Percentiles rank a stretch among this genome's conserved stretches.
These are phyloP conservation scores for Hanseniaspora sp. DNA, from an alignment of 1,139 yeast genomes.

Conservation along the genomic window DNA sequence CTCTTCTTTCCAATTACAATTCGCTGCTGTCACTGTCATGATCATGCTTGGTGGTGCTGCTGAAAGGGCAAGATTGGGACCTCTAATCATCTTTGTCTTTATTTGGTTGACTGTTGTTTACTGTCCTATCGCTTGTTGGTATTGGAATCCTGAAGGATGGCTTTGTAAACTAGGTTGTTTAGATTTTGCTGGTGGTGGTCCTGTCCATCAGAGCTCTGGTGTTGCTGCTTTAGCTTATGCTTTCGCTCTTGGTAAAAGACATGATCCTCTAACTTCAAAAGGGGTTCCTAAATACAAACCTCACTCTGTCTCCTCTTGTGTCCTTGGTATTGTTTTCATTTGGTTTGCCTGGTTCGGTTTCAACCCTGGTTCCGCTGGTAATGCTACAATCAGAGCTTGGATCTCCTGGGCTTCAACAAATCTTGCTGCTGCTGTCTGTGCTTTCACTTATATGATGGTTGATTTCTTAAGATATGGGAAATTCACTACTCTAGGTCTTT, in stretches of 20 bases:
- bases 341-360: conserved; percentile 99
- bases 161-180: conserved; percentile 66
- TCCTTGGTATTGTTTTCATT: conserved; percentile 83
- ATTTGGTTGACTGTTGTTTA: conserved; percentile 94
- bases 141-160: conserved; percentile 94
- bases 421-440: conserved; percentile 85
- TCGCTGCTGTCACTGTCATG: conserved; percentile 83
- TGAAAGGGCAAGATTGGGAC: conserved; percentile 92
- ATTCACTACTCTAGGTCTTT: conserved; percentile 91
- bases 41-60: conserved; percentile 95
- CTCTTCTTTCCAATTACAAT: conserved; percentile 91
- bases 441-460: conserved; percentile 83
- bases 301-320: conserved; percentile 78
- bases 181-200: conserved; percentile 98
- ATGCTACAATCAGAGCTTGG: conserved; percentile 82
- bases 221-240: conserved; percentile 92
- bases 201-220: conserved; percentile 92
- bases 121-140: conserved; percentile 93
- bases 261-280: conserved; percentile 60
- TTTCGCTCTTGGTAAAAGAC: conserved; percentile 79
- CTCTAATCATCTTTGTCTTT: conserved; percentile 89
- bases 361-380: conserved; percentile 95
- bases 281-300: conserved; percentile 83
- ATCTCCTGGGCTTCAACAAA: conserved; percentile 88
- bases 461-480: conserved; percentile 80